Base-by-base conservation (phyloP, 495 filamentous ascomycete genomes). In the Talaromyces borbonicus region DNA sequence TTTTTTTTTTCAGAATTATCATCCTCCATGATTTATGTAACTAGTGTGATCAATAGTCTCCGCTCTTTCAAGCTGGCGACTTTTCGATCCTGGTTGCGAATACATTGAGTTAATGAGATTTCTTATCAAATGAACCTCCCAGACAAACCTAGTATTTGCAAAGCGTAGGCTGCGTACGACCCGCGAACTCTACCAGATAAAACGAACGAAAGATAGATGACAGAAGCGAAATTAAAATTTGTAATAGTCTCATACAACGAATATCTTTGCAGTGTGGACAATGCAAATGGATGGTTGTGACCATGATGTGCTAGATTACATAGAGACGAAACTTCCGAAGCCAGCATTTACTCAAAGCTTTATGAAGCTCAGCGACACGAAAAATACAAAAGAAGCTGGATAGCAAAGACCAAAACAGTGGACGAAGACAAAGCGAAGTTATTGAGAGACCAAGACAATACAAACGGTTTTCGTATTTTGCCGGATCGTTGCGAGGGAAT, bases 31-130 rank as follows among this genome's bases (percentile, higher is more conserved):
- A n/a, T 24, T 15, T 24, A 41, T 41, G 38, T 26, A 41, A 25
- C 23, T 41, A 26, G 38, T 41, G 19, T 41, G 38, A 15, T 41
- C 23, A 23, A 41, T 26, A 24, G 38, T 41, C 15, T 41, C 38
- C 38, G 12, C 20, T 23, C 16, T 35, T n/a, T 4, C n/a, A 26
- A 26, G 38, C 38, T 25, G 38, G 38, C 19, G 19, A 41, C 38
- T 41, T 23, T 41, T 24, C 7, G 23, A 41, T 41, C 38, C 38
- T 41, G 19, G 38, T 14, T 41, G 26, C 38, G 14, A 41, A 20
- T 23, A n/a, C n/a, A n/a, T n/a, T n/a, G n/a, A n/a, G n/a, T n/a
- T n/a, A n/a, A n/a, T n/a, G n/a, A n/a, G n/a, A n/a, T n/a, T n/a
- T n/a, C n/a, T n/a, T n/a, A n/a, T n/a, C n/a, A n/a, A n/a, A n/a